These are phyloP conservation scores for Sarcomyxa edulis DNA, from an alignment of 768 basidiomycete genomes.

Conservation along the genomic window DNA sequence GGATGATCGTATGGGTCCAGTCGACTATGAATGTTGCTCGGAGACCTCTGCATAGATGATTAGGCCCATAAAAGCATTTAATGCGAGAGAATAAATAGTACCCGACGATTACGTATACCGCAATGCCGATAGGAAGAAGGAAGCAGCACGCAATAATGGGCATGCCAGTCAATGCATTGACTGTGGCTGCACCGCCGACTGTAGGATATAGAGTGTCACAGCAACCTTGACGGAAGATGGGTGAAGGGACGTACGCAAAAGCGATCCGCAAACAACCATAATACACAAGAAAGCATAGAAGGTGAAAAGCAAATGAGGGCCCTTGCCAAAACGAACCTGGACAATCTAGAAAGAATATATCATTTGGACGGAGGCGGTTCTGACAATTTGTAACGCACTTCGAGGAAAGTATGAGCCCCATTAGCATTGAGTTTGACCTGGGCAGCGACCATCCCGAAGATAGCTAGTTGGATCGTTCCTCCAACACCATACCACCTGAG, in stretches of 20 bases:
- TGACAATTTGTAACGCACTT: slow-evolving; percentile 20
- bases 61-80: too few species aligned
- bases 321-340: slow-evolving; percentile 40
- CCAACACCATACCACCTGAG: slow-evolving; percentile 51
- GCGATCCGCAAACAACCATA: slow-evolving; percentile 43
- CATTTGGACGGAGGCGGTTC: too few species aligned
- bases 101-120: slow-evolving; percentile 37
- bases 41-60: too few species aligned
- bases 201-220: not conserved
- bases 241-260: slow-evolving; percentile 32
- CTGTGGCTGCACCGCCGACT: slow-evolving; percentile 42
- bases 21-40: slow-evolving; percentile 41
- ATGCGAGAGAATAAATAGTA: too few species aligned
- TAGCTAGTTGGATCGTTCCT: slow-evolving; percentile 46
- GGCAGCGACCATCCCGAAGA: slow-evolving; percentile 49
- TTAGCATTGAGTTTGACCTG: slow-evolving; percentile 59
- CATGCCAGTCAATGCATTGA: slow-evolving; percentile 41
- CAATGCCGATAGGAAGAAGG: slow-evolving; percentile 38
- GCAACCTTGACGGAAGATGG: too few species aligned
- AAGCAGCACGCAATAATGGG: slow-evolving; percentile 38
- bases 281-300: slow-evolving; percentile 49
- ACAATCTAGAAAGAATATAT: slow-evolving; percentile 30
- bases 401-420: slow-evolving; percentile 51
- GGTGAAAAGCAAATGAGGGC: slow-evolving; percentile 43
- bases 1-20: slow-evolving; percentile 38